These are phyloP conservation scores for Malassezia brasiliensis DNA, from an alignment of 1,284 basidiomycete species.

Conservation along the genomic window DNA sequence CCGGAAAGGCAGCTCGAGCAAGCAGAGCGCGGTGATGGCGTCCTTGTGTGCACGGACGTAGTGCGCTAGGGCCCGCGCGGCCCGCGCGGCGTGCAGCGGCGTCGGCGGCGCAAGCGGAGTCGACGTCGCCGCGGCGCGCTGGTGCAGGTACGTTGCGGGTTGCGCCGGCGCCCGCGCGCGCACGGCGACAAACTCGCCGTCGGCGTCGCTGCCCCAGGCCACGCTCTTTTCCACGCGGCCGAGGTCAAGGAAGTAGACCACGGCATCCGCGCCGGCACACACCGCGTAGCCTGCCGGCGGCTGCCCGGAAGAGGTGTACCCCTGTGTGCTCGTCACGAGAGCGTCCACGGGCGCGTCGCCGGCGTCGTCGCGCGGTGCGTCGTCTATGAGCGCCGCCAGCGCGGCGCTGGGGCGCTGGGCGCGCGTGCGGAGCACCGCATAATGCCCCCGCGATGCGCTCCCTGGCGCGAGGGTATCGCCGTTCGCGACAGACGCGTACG, in stretches of 20 bases:
- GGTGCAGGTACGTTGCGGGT: background rate
- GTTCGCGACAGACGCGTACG: background rate
- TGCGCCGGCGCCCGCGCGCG: background rate
- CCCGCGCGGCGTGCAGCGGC: constrained; percentile 28
- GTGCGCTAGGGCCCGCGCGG: constrained; percentile 15
- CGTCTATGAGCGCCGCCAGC: too few species aligned
- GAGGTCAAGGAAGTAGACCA: constrained; percentile 73
- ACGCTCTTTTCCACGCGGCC: constrained; percentile 55
- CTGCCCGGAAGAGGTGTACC: constrained; percentile 34
- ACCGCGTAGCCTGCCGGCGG: constrained; percentile 60
- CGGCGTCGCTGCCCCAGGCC: constrained; percentile 14
- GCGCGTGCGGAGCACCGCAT: background rate
- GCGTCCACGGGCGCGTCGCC: background rate
- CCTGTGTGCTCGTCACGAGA: constrained; percentile 41
- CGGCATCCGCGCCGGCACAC: constrained; percentile 70
- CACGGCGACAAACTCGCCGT: background rate
- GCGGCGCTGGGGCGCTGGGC: too few species aligned
- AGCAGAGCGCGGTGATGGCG: constrained; percentile 65
- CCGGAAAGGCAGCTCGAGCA: constrained; percentile 75
- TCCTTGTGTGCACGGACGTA: constrained; percentile 58
- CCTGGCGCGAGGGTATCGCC: background rate
- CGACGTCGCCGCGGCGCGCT: background rate
- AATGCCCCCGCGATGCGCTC: background rate
- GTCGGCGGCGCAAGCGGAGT: constrained; percentile 1
- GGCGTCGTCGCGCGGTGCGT: too few species aligned